Base-by-base conservation (phyloP, 306 rosid species). In the Aeschynomene evenia region DNA sequence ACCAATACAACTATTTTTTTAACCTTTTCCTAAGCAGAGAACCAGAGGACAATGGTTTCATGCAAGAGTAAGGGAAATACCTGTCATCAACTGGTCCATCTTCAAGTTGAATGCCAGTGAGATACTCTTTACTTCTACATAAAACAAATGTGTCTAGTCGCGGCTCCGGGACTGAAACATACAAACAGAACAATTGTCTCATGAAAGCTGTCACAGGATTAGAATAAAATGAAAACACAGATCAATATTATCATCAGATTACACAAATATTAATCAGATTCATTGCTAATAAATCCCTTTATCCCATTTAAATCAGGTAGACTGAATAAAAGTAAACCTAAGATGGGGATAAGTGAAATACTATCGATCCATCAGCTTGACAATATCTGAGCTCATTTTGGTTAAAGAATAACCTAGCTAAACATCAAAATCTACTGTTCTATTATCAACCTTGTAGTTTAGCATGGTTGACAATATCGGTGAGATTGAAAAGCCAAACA, bases 51-150 rank as follows among this genome's bases (percentile, higher is more conserved):
- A 54, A 56, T 4, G 50, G 52, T 40, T 29, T 51, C 28, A 71
- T 8, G 56, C 50, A 62, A 54, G 79, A 66, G 55, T 48, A 56
- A 52, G 63, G 40, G 19, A 74, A 73, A 83, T 85, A 72, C 96
- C 95, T 85, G 86, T 84, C 88, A 75, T 84, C 89, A 20, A 85
- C 75, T 46, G 88, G 79, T 60, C 90, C 91, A 69, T 87, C 96
- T 77, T 84, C 95, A n/a, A 91, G 97, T 83, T 87, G 96, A 77
- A 94, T 84, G 71, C 86, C 96, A 21, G 88, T 87, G 5, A 94
- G 87, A 74, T 86, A 85, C 55, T 87, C 84, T 78, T 80, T 88
- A 71, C 97, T 88, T 83, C 87, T 87, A 83, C 98, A 94, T 22
- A 94, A 94, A 26, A 93, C 94, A 77, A 90, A 93, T 20, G 85